Percentiles rank a stretch among this genome's conserved stretches.
Evolutionary conservation across 306 rosid genomes (phyloP).

Genomic region (Arachis stenosperma): DNA sequence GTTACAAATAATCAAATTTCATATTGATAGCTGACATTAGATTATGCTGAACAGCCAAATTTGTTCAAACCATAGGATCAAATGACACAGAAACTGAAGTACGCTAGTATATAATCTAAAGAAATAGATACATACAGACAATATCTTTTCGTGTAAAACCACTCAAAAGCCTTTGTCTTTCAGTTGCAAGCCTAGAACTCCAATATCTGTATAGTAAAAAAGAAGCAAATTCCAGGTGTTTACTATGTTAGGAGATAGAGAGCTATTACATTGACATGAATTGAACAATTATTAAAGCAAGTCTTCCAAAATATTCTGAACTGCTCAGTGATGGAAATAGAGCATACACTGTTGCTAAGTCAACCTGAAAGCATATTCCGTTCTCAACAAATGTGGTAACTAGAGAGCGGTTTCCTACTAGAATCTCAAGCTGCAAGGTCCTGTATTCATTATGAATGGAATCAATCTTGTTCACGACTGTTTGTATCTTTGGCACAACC

Average conservation of each 20-base stretch:
- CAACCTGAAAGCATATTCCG: slow-evolving; percentile 86
- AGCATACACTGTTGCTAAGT: slow-evolving; percentile 89
- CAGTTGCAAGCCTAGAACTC: slow-evolving; percentile 93
- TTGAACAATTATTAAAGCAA: slow-evolving; percentile 30
- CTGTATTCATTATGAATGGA: slow-evolving; percentile 85
- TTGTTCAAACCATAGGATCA: slow-evolving; percentile 4
- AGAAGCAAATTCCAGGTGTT: slow-evolving; percentile 23
- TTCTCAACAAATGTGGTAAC: slow-evolving; percentile 86
- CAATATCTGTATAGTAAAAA: slow-evolving; percentile 71
- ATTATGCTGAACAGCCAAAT: slow-evolving; percentile 34
- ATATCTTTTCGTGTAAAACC: slow-evolving; percentile 73
- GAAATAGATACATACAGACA: slow-evolving; percentile 63
- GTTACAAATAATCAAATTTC: slow-evolving; percentile 24
- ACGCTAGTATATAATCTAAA: slow-evolving; percentile 13
- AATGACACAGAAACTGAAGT: slow-evolving; percentile 27
- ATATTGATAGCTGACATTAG: slow-evolving; percentile 20
- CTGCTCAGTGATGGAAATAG: slow-evolving; percentile 40
- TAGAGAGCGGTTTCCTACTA: slow-evolving; percentile 92
- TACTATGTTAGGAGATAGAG: no score
- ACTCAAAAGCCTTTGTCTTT: slow-evolving; percentile 80
- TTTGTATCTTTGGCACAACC: slow-evolving; percentile 87
- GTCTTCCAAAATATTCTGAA: slow-evolving; percentile 30
- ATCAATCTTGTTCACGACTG: slow-evolving; percentile 88
- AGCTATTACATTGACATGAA: slow-evolving; percentile 20
- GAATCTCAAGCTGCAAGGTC: slow-evolving; percentile 95